These are phyloP conservation scores for Sarocladium kiliense DNA, from an alignment of 2,329 filamentous ascomycete species.

Conservation along the genomic window DNA sequence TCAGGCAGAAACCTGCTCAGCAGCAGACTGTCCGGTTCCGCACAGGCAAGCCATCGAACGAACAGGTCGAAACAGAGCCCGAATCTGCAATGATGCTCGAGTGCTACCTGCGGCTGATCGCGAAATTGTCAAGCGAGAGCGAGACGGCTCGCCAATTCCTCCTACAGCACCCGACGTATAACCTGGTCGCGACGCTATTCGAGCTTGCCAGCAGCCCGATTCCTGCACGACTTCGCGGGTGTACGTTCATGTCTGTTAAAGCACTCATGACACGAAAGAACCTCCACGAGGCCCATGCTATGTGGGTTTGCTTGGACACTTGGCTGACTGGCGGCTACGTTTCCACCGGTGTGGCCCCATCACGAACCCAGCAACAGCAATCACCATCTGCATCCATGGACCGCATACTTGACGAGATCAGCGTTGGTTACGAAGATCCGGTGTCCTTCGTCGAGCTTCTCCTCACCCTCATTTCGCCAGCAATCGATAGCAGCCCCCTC, in stretches of 20 bases:
- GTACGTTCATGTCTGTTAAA: conserved; percentile 73
- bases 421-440: conserved; percentile 76
- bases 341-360: conserved; percentile 25
- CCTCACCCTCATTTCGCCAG: conserved; percentile 64
- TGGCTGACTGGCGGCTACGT: conserved; percentile 65
- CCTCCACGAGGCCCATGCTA: conserved; percentile 57
- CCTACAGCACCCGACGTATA: conserved; percentile 58
- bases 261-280: conserved; percentile 73
- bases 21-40: conserved; percentile 39
- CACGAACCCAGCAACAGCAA: conserved; percentile 23
- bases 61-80: conserved; percentile 74
- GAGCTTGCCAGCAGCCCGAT: conserved; percentile 74
- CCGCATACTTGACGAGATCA: conserved; percentile 67
- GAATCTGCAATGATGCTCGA: conserved; percentile 97
- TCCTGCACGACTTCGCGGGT: conserved; percentile 72
- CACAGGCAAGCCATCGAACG: conserved; percentile 54
- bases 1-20: conserved; percentile 63
- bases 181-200: conserved; percentile 69
- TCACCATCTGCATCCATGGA: conserved; percentile 46
- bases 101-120: conserved; percentile 83
- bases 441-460: conserved; percentile 79
- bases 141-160: conserved; percentile 68
- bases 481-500: conserved; percentile 53
- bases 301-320: conserved; percentile 78
- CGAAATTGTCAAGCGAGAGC: conserved; percentile 75